Percentiles rank a stretch among this genome's conserved stretches.
Evolutionary conservation across 2,329 filamentous ascomycete species (phyloP).

Genomic region (Pseudogymnoascus sp.): DNA sequence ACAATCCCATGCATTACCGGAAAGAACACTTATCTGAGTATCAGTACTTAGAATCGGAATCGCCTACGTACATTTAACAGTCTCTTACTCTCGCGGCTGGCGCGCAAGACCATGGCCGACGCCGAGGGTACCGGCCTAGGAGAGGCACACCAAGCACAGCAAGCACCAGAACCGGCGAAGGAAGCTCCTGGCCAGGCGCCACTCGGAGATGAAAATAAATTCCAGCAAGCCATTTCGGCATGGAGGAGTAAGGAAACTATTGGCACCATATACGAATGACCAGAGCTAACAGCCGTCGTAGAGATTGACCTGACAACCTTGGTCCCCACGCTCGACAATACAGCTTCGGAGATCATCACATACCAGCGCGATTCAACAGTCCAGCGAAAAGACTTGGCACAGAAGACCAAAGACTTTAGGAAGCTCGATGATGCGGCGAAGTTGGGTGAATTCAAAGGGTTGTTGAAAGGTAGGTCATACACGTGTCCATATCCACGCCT

Average conservation of each 20-base stretch:
- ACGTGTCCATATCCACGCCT: background rate
- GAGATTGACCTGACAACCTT: conserved; percentile 81
- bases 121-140: background rate
- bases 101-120: background rate
- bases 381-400: conserved; percentile 93
- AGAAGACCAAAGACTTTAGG: conserved; percentile 96
- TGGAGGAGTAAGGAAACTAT: conserved; percentile 68
- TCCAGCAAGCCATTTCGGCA: conserved; percentile 89
- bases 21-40: background rate
- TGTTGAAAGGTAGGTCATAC: conserved; percentile 64
- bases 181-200: background rate
- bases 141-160: background rate
- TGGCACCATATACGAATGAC: conserved; percentile 10
- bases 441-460: conserved; percentile 75
- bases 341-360: conserved; percentile 87
- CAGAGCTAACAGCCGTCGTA: conserved; percentile 31
- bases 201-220: conserved; percentile 70
- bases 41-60: background rate
- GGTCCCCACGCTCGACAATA: conserved; percentile 78
- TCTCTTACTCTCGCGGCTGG: background rate
- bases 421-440: conserved; percentile 88
- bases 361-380: conserved; percentile 94
- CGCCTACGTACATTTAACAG: background rate
- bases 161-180: background rate
- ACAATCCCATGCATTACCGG: background rate